These are phyloP conservation scores for Nepenthes mirabilis DNA, from an alignment of 148 eudicot species.

Conservation along the genomic window DNA sequence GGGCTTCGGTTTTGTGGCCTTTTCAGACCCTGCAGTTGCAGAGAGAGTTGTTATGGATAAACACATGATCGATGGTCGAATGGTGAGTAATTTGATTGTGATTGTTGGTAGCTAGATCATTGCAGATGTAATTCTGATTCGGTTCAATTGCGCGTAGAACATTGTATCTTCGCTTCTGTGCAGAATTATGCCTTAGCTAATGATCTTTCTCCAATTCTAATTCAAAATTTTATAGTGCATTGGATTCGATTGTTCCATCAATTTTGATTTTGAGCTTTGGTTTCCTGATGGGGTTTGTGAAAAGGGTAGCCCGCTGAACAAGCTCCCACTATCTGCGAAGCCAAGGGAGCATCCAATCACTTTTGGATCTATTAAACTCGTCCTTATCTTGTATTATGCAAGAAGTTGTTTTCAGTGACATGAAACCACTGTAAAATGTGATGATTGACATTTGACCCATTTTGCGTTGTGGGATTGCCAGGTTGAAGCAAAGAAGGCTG, in stretches of 20 bases:
- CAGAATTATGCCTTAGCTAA: conserved; percentile 3
- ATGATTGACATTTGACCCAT: background rate
- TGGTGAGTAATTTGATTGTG: conserved; percentile 38
- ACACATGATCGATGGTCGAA: conserved; percentile 80
- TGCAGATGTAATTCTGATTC: background rate
- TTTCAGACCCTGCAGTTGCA: conserved; percentile 56
- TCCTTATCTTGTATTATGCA: background rate
- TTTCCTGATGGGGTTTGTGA: background rate
- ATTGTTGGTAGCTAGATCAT: conserved; percentile 5
- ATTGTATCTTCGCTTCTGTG: conserved; percentile 1
- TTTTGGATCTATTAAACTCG: too few species aligned
- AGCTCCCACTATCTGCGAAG: too few species aligned
- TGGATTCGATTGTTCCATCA: too few species aligned
- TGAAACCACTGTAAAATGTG: background rate
- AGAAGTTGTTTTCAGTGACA: too few species aligned
- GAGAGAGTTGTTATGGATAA: conserved; percentile 74
- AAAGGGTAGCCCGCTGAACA: too few species aligned
- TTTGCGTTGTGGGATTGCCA: conserved; percentile 7
- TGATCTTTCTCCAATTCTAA: background rate
- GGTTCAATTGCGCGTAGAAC: background rate
- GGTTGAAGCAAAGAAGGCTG: conserved; percentile 94
- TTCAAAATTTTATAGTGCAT: too few species aligned
- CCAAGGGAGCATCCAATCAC: too few species aligned
- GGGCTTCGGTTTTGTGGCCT: conserved; percentile 79
- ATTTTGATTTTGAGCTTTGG: conserved; percentile 1